phyloP scores from a whole-genome alignment of 176 grass and related monocot genomes.

The Musa troglodytarum region DNA sequence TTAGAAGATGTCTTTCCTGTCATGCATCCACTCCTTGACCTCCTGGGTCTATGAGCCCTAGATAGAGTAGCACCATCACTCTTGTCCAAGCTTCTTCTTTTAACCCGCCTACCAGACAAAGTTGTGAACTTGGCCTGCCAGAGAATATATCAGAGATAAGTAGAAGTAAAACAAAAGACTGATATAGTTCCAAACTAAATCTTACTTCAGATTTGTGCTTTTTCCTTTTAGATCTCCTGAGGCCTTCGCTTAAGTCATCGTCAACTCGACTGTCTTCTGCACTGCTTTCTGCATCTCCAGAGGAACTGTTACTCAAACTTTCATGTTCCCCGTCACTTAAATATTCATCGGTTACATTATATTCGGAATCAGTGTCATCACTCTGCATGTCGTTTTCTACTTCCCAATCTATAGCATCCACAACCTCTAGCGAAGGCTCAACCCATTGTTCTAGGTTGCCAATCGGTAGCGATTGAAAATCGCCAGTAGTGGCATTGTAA shows the following conservation, averaged over 20 bases:
- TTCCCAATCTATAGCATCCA: slow-evolving; percentile 77
- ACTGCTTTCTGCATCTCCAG: slow-evolving; percentile 54
- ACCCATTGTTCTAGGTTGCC: slow-evolving; percentile 79
- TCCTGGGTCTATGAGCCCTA: slow-evolving; percentile 47
- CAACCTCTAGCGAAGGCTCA: slow-evolving; percentile 81
- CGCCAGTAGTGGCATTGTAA: slow-evolving; percentile 81
- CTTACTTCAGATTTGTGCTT: slow-evolving; percentile 67
- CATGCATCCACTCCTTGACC: slow-evolving; percentile 44
- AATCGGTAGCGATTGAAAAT: slow-evolving; percentile 80
- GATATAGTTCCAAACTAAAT: neutral
- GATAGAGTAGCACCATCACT: slow-evolving; percentile 35
- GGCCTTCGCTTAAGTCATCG: slow-evolving; percentile 32
- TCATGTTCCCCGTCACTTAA: slow-evolving; percentile 62
- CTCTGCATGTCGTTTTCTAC: slow-evolving; percentile 68
- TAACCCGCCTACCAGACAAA: slow-evolving; percentile 86
- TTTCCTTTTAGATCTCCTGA: slow-evolving; percentile 71
- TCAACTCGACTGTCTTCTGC: slow-evolving; percentile 38
- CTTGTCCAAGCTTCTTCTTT: slow-evolving; percentile 67
- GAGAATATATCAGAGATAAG: slow-evolving; percentile 18
- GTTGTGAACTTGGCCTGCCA: slow-evolving; percentile 63
- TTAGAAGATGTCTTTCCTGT: slow-evolving; percentile 63
- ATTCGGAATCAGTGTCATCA: slow-evolving; percentile 97
- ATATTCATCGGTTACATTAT: slow-evolving; percentile 76
- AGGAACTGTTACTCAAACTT: slow-evolving; percentile 45
- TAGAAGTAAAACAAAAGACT: slow-evolving; percentile 14